A percentile compares a stretch with the other conserved stretches of the same genome.
phyloP scores from a whole-genome alignment of 2,329 filamentous ascomycete species.

The Colletotrichum spaethianum region DNA sequence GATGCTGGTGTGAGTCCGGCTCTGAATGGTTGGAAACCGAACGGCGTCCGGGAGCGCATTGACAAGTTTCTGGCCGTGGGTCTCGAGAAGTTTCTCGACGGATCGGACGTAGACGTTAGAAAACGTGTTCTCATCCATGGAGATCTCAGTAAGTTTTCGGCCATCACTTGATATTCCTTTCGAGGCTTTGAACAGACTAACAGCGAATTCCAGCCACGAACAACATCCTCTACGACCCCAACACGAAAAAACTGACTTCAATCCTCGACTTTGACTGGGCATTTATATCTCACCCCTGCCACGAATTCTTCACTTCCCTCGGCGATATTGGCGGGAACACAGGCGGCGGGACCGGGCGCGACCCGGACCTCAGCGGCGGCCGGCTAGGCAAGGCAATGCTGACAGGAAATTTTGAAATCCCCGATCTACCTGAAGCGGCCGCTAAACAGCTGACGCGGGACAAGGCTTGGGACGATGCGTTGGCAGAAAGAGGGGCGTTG shows the following conservation, averaged over 20 bases:
- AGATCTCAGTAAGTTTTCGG: conserved; percentile 46
- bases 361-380: conserved; percentile 39
- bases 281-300: conserved; percentile 43
- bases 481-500: not conserved
- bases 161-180: not conserved
- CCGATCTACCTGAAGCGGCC: not conserved
- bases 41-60: conserved; percentile 39
- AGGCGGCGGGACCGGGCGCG: conserved; percentile 10
- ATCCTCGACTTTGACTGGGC: conserved; percentile 50
- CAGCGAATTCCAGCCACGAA: conserved; percentile 42
- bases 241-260: conserved; percentile 43
- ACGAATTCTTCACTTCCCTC: conserved; percentile 47
- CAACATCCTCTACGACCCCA: conserved; percentile 46
- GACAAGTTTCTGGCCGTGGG: conserved; percentile 40
- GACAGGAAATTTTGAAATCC: conserved; percentile 10
- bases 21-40: conserved; percentile 44
- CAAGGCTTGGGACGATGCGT: not conserved
- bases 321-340: conserved; percentile 38
- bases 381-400: conserved; percentile 23
- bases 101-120: conserved; percentile 36
- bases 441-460: not conserved
- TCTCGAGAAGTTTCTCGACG: conserved; percentile 29
- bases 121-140: conserved; percentile 44
- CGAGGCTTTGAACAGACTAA: not conserved
- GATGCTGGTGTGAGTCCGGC: conserved; percentile 35